Evolutionary conservation across 805 yeast genomes (phyloP).

Genomic region (Wickerhamiella slavikovae): DNA sequence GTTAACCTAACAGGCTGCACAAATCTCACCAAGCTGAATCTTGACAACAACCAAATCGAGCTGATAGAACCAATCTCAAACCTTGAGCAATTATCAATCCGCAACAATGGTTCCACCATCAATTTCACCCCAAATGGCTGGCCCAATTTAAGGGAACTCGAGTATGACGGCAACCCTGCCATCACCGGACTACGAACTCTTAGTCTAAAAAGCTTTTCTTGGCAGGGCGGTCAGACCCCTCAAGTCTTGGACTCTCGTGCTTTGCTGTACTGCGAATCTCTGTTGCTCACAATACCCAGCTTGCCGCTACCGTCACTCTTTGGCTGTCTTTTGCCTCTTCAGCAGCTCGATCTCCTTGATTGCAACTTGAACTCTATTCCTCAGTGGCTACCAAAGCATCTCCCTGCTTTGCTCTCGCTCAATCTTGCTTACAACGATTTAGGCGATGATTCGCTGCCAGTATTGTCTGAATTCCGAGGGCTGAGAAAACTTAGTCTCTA

Average conservation of each 20-base stretch:
- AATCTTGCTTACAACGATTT: conserved; percentile 11
- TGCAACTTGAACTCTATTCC: conserved; percentile 8
- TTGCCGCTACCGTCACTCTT: conserved; percentile 1
- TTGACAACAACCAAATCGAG: conserved; percentile 7
- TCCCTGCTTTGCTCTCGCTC: conserved; percentile 9
- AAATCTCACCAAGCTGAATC: conserved; percentile 7
- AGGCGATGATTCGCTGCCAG: conserved; percentile 3
- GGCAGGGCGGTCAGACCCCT: conserved; percentile 5
- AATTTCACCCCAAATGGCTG: conserved; percentile 9
- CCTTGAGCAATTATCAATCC: conserved; percentile 6
- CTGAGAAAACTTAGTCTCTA: conserved; percentile 10
- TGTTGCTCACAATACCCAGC: conserved; percentile 5
- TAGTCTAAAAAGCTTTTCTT: conserved; percentile 7
- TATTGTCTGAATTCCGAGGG: conserved; percentile 4
- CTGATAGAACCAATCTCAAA: conserved; percentile 8
- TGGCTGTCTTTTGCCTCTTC: conserved; percentile 6
- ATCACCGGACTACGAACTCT: conserved; percentile 5
- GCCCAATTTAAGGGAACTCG: conserved; percentile 7
- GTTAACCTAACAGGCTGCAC: conserved; percentile 8
- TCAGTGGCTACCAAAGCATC: conserved; percentile 4
- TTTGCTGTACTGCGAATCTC: conserved; percentile 5
- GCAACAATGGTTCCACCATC: conserved; percentile 8
- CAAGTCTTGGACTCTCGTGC: conserved; percentile 3
- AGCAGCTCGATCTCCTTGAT: conserved; percentile 9
- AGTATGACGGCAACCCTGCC: conserved; percentile 10